A percentile compares a stretch with the other conserved stretches of the same genome.
Evolutionary conservation across 768 basidiomycete genomes (phyloP).

Genomic region (Tremella fuciformis): DNA sequence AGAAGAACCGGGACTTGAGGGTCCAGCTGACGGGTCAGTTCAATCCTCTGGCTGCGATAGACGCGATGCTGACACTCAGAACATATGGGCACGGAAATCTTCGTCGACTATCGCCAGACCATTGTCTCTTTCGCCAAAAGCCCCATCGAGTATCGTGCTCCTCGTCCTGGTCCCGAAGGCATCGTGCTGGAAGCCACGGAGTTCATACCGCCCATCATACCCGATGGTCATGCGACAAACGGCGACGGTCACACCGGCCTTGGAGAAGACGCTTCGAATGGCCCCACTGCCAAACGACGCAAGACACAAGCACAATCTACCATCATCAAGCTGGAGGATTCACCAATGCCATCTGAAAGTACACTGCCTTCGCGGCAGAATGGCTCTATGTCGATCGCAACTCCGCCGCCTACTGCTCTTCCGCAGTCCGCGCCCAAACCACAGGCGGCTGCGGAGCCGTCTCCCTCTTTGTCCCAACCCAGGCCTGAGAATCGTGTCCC

Average conservation of each 20-base stretch:
- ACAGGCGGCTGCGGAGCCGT: no score
- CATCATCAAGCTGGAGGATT: no score
- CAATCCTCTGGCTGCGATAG: not conserved
- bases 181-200: conserved; percentile 26
- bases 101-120: conserved; percentile 36
- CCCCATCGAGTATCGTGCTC: conserved; percentile 16
- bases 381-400: no score
- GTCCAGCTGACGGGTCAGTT: conserved; percentile 37
- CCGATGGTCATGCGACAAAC: conserved; percentile 15
- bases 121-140: conserved; percentile 21
- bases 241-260: not conserved
- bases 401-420: no score
- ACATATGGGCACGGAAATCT: conserved; percentile 28
- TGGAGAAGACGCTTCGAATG: not conserved
- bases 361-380: no score
- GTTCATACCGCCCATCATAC: conserved; percentile 29
- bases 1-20: conserved; percentile 27
- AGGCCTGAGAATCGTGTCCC: no score
- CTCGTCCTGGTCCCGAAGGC: conserved; percentile 9
- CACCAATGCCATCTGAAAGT: no score
- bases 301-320: not conserved
- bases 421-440: no score
- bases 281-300: not conserved
- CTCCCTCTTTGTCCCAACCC: no score
- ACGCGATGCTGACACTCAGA: conserved; percentile 12